Evolutionary conservation across 345 rosid species (phyloP).

Genomic region (Populus alba): DNA sequence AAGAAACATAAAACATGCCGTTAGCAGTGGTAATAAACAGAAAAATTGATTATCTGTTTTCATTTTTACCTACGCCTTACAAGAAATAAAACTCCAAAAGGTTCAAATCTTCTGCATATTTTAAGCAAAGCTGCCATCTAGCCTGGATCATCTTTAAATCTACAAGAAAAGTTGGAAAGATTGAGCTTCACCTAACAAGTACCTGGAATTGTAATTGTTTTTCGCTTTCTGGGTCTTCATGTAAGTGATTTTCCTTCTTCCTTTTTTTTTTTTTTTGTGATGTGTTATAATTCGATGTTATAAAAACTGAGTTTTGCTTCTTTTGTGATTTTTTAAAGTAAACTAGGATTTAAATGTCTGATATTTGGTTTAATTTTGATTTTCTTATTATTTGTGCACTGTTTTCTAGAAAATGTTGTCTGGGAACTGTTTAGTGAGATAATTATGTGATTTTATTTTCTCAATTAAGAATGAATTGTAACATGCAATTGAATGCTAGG

Average conservation of each 20-base stretch:
- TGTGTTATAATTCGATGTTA: background rate
- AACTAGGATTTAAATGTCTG: background rate
- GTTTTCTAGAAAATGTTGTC: background rate
- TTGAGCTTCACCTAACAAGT: background rate
- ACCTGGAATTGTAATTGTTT: background rate
- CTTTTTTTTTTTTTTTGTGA: too few species aligned
- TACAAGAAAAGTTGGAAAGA: background rate
- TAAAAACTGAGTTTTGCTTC: slow-evolving; percentile 4
- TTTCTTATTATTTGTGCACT: background rate
- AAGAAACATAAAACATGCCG: background rate
- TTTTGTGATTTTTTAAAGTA: background rate
- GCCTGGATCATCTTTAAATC: background rate
- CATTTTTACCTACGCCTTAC: background rate
- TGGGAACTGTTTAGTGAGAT: background rate
- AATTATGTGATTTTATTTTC: background rate
- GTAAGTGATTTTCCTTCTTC: slow-evolving; percentile 7
- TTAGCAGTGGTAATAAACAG: background rate
- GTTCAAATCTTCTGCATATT: background rate
- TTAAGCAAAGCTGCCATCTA: background rate
- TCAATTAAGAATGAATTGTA: background rate
- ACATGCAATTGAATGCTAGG: background rate
- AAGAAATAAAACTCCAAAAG: background rate
- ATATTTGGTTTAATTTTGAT: background rate
- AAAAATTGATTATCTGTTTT: background rate
- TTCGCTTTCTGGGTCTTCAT: slow-evolving; percentile 1